Percentiles rank a stretch among this genome's conserved stretches.
These are phyloP conservation scores for Tinospora cordifolia DNA, from an alignment of 164 flowering plant species.

Conservation along the genomic window DNA sequence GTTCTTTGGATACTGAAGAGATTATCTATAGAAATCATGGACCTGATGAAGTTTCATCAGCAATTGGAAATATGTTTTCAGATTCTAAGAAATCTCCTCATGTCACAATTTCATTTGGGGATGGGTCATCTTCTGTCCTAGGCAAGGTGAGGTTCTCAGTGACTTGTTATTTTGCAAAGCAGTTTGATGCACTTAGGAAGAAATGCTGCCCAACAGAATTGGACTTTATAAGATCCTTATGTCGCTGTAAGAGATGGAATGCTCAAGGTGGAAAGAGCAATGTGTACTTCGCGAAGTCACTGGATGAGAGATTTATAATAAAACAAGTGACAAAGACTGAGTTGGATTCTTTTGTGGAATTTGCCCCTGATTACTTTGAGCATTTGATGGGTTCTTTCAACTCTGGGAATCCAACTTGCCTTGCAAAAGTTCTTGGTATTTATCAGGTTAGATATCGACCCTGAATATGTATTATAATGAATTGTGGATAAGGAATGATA, in stretches of 20 bases:
- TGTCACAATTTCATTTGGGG: conserved; percentile 51
- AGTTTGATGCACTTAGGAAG: conserved; percentile 61
- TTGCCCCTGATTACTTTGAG: conserved; percentile 67
- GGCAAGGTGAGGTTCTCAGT: conserved; percentile 65
- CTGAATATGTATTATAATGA: neutral
- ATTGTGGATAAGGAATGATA: neutral
- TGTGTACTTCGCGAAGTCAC: conserved; percentile 74
- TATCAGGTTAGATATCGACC: conserved; percentile 50
- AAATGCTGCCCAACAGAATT: conserved; percentile 68
- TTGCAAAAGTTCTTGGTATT: conserved; percentile 73
- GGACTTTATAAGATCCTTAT: conserved; percentile 61
- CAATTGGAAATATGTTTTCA: conserved; percentile 31
- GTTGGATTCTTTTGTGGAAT: conserved; percentile 77
- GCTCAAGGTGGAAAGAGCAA: conserved; percentile 89
- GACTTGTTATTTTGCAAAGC: conserved; percentile 67
- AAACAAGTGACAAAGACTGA: conserved; percentile 78
- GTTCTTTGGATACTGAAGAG: conserved; percentile 55
- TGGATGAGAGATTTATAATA: conserved; percentile 74
- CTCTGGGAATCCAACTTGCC: conserved; percentile 72
- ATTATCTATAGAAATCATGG: conserved; percentile 46
- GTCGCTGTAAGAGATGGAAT: conserved; percentile 72
- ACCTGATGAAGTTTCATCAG: conserved; percentile 50
- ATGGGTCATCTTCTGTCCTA: conserved; percentile 40
- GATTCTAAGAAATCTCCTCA: conserved; percentile 64
- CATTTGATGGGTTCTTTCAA: conserved; percentile 51